Base-by-base conservation (phyloP, 2,329 filamentous ascomycete genomes). In the Cladophialophora carrionii region DNA sequence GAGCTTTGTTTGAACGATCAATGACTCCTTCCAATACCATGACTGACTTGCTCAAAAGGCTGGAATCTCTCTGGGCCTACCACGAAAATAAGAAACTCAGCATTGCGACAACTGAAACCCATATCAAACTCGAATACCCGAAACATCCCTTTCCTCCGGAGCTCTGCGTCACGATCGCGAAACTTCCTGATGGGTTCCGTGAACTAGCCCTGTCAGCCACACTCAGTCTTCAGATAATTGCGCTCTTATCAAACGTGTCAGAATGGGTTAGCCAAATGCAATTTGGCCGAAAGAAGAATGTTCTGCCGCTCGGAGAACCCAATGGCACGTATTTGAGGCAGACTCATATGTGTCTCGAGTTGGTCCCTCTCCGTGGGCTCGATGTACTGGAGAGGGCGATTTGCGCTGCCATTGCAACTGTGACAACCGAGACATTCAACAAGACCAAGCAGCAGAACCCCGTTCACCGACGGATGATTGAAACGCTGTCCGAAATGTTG, bases 141-240 rank as follows among this genome's bases (percentile, higher is more conserved):
- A 22, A 14, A 20, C 63, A 65, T 41, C 63, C 63, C 24, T 65
- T 61, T 54, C 58, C 63, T 26, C 58, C 63, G 6, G 58, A 62
- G 10, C 52, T 65, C 26, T 65, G 63, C 53, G 41, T 37, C 49
- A 29, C 32, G 41, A 57, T 65, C 34, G 63, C 63, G 51, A 57
- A 57, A 24, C 52, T 65, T 49, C 53, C 63, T 17, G 46, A 57
- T 9, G 63, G 63, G n/a, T 58, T 65, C 24, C 41, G 57, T 10
- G 58, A 65, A 17, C 41, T 65, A 6, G 52, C 58, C 26, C 34
- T 65, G 31, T 46, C 56, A 22, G 49, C 20, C 8, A 31, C 20
- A 14, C 49, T 61, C 32, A 54, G 59, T 43, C 26, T 61, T 5
- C 59, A 54, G 24, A 55, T 61, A 29, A 55, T 61, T 41, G 51